These are phyloP conservation scores for Aureobasidium melanogenum DNA, from an alignment of 2,329 filamentous ascomycete species.

Conservation along the genomic window DNA sequence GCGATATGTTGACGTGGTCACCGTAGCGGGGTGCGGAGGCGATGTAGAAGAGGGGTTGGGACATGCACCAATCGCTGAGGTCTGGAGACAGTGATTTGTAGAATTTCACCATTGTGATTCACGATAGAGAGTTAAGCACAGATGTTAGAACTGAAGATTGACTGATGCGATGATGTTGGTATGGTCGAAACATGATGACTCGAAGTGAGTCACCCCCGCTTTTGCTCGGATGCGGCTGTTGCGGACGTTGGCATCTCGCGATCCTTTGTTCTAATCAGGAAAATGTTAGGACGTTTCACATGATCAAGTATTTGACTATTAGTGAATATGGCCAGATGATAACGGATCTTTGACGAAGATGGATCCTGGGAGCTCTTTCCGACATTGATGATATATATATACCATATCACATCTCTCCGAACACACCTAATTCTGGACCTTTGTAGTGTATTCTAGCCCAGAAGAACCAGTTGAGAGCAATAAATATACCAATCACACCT, in stretches of 20 bases:
- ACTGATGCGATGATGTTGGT: not conserved
- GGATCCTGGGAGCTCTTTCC: too few species aligned
- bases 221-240: not conserved
- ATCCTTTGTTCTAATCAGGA: not conserved
- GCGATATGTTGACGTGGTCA: constrained; percentile 65
- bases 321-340: too few species aligned
- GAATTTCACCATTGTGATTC: constrained; percentile 47
- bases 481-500: too few species aligned
- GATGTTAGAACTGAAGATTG: not conserved
- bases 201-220: constrained; percentile 4
- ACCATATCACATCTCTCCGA: too few species aligned
- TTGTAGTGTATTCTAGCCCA: too few species aligned
- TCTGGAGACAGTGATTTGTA: constrained; percentile 46
- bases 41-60: constrained; percentile 67
- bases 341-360: too few species aligned
- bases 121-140: not conserved
- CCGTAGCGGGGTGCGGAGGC: constrained; percentile 61
- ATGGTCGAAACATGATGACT: not conserved
- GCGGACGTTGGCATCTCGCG: not conserved
- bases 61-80: constrained; percentile 54
- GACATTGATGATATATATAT: too few species aligned
- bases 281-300: too few species aligned
- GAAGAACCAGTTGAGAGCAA: too few species aligned
- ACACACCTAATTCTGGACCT: too few species aligned
- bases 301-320: too few species aligned